Percentiles rank a stretch among this genome's conserved stretches.
Evolutionary conservation across 2,329 filamentous ascomycete genomes (phyloP).

Genomic region (Aspergillus fischeri): DNA sequence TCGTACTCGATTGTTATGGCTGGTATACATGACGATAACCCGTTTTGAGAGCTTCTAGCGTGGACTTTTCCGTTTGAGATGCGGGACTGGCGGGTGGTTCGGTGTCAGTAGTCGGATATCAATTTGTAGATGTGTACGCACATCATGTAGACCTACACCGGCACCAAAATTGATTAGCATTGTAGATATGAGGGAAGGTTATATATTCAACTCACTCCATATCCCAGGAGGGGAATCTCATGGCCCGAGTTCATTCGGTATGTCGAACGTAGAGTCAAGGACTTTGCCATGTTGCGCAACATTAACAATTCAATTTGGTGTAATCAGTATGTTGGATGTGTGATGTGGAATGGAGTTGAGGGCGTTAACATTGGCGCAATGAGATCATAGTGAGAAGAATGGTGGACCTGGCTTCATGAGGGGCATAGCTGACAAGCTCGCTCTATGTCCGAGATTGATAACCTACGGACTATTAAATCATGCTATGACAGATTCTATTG

Average conservation of each 20-base stretch:
- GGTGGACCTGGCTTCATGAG: neutral
- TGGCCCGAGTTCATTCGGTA: slow-evolving; percentile 56
- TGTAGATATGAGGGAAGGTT: neutral
- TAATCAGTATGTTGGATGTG: neutral
- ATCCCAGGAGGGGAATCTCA: slow-evolving; percentile 58
- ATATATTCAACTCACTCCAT: slow-evolving; percentile 45
- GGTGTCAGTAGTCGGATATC: neutral
- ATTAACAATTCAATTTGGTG: neutral
- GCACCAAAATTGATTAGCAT: neutral
- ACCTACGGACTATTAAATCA: neutral
- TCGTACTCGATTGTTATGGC: no score
- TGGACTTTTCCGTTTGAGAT: slow-evolving; percentile 22
- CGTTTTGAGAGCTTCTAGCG: slow-evolving; percentile 23
- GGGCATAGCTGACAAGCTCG: neutral
- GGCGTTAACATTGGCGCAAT: neutral
- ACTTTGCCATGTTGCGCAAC: slow-evolving; percentile 14
- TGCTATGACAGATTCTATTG: neutral
- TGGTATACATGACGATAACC: slow-evolving; percentile 31
- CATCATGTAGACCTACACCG: slow-evolving; percentile 30
- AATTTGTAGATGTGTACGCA: slow-evolving; percentile 7
- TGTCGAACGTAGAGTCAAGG: slow-evolving; percentile 30
- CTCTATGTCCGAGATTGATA: neutral
- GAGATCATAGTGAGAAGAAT: neutral
- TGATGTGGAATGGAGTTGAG: neutral
- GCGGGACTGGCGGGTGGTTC: slow-evolving; percentile 17